Evolutionary conservation across 371 early-diverging fungal species (phyloP).

Genomic region (Lichtheimia corymbifera): DNA sequence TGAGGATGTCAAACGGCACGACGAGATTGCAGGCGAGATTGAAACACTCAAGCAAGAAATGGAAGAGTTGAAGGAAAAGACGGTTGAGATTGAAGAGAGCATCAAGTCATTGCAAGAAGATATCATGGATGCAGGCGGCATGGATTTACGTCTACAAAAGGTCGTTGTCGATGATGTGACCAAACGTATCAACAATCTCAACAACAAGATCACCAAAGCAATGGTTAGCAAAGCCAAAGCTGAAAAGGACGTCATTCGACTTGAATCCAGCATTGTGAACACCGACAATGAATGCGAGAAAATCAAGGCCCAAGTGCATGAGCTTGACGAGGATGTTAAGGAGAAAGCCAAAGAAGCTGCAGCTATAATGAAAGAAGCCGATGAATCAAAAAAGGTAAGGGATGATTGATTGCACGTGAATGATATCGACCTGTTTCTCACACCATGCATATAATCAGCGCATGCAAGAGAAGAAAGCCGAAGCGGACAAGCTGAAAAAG

Average conservation of each 20-base stretch:
- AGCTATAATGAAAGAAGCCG: conserved; percentile 51
- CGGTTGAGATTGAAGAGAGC: conserved; percentile 58
- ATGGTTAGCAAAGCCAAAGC: conserved; percentile 73
- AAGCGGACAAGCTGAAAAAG: conserved; percentile 66
- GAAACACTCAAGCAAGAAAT: conserved; percentile 43
- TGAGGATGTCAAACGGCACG: conserved; percentile 44
- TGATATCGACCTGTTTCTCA: neutral
- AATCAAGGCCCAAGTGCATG: conserved; percentile 58
- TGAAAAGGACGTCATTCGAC: conserved; percentile 73
- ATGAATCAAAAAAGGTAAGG: conserved; percentile 56
- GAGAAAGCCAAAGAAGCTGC: conserved; percentile 45
- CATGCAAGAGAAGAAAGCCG: conserved; percentile 72
- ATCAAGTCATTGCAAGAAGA: conserved; percentile 80
- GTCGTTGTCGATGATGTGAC: conserved; percentile 80
- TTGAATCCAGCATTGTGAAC: conserved; percentile 64
- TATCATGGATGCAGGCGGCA: conserved; percentile 91
- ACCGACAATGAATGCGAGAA: conserved; percentile 69
- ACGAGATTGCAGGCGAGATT: conserved; percentile 43
- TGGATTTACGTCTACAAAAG: conserved; percentile 82
- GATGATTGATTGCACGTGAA: neutral
- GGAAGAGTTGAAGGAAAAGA: conserved; percentile 37
- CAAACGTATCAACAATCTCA: conserved; percentile 71
- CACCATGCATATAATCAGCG: conserved; percentile 26
- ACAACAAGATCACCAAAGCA: conserved; percentile 65
- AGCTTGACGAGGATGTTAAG: conserved; percentile 59